phyloP scores from a whole-genome alignment of 495 filamentous ascomycete genomes.

The Tricharina praecox region DNA sequence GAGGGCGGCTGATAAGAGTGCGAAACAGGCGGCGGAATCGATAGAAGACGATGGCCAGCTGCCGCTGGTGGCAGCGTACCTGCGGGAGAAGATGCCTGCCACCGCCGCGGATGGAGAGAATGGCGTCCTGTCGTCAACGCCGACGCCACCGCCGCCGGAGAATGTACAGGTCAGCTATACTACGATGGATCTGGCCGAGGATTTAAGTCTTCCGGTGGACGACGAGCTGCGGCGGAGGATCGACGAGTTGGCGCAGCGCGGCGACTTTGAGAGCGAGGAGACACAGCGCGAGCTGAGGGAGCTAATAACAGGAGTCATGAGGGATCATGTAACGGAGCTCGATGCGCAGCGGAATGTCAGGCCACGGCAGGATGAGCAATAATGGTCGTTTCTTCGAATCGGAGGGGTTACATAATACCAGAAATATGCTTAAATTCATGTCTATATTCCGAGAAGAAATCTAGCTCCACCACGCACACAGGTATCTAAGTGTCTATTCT shows the following conservation, averaged over 20 bases:
- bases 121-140: conserved; percentile 14
- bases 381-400: neutral
- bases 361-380: neutral
- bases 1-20: neutral
- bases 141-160: conserved; percentile 41
- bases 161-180: conserved; percentile 52
- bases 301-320: conserved; percentile 53
- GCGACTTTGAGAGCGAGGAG: conserved; percentile 54
- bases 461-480: too few relatives aligned
- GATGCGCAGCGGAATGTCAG: conserved; percentile 14
- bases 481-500: too few relatives aligned
- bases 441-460: too few relatives aligned
- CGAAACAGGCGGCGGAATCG: conserved; percentile 42
- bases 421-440: too few relatives aligned
- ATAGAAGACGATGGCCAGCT: conserved; percentile 55
- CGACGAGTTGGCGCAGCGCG: conserved; percentile 55
- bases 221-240: conserved; percentile 57
- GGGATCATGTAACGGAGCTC: conserved; percentile 27
- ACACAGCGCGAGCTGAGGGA: conserved; percentile 51
- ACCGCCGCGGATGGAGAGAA: neutral
- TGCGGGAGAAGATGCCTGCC: conserved; percentile 33
- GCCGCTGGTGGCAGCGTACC: conserved; percentile 49
- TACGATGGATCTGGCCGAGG: conserved; percentile 41
- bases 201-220: conserved; percentile 42
- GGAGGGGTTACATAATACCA: neutral